A percentile compares a stretch with the other conserved stretches of the same genome.
Evolutionary conservation across 345 rosid genomes (phyloP).

Genomic region (Rhodamnia rubescens): DNA sequence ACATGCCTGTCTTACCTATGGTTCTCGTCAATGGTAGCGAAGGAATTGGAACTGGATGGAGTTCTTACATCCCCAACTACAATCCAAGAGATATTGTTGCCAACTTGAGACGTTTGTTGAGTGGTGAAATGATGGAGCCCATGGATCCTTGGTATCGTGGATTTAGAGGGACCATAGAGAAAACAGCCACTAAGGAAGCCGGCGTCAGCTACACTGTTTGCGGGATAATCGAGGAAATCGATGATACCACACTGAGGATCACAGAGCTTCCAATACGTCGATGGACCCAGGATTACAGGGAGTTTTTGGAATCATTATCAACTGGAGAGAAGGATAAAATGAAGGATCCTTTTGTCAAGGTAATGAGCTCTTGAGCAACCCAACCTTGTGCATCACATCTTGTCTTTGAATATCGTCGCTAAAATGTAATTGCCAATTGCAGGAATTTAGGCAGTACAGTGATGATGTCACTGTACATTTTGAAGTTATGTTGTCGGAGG

Average conservation of each 20-base stretch:
- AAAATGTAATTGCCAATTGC: constrained; percentile 1
- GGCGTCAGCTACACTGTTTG: constrained; percentile 52
- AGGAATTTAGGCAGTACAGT: constrained; percentile 37
- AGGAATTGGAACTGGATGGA: constrained; percentile 99
- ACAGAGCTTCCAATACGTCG: constrained; percentile 79
- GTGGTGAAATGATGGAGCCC: constrained; percentile 65
- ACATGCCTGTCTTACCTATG: constrained; percentile 74
- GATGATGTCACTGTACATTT: constrained; percentile 37
- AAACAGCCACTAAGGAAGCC: constrained; percentile 51
- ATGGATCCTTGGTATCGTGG: constrained; percentile 99
- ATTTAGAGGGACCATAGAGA: constrained; percentile 75
- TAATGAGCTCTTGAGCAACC: background rate
- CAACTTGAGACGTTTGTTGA: constrained; percentile 55
- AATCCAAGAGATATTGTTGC: constrained; percentile 83
- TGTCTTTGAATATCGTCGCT: background rate
- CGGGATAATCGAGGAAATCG: constrained; percentile 59
- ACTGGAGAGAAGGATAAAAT: constrained; percentile 7
- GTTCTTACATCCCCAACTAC: constrained; percentile 73
- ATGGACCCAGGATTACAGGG: constrained; percentile 86
- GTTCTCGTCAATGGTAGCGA: constrained; percentile 93
- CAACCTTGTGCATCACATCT: background rate
- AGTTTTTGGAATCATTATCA: constrained; percentile 35
- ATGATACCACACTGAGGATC: constrained; percentile 52
- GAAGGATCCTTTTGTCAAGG: constrained; percentile 50
- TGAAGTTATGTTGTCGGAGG: constrained; percentile 34